Evolutionary conservation across 495 filamentous ascomycete species (phyloP).

Genomic region (Trypethelium eluteriae): DNA sequence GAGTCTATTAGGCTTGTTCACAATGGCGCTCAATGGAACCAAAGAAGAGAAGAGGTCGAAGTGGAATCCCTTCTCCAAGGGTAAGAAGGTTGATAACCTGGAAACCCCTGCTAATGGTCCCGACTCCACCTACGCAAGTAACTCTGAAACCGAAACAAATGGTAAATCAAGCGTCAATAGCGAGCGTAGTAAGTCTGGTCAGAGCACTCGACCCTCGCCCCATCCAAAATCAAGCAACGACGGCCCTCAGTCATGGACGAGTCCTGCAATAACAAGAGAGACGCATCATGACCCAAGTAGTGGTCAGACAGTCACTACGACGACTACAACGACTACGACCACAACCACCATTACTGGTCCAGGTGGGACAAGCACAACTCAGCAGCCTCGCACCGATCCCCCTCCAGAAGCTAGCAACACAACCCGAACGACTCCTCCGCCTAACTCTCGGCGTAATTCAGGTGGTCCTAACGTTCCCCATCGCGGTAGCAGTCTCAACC

Average conservation of each 20-base stretch:
- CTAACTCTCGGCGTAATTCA: not conserved
- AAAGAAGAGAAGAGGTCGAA: constrained; percentile 9
- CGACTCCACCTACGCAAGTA: constrained; percentile 8
- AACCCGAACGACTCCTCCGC: not conserved
- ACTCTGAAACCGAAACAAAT: constrained; percentile 3
- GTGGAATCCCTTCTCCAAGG: constrained; percentile 8
- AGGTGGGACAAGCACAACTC: not conserved
- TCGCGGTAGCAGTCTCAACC: constrained; percentile 7
- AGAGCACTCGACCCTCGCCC: not conserved
- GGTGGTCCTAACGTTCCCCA: not conserved
- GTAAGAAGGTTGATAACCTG: constrained; percentile 6
- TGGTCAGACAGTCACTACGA: not conserved
- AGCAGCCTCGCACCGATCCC: constrained; percentile 1
- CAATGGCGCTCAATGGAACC: constrained; percentile 1
- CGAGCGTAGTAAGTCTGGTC: constrained; percentile 4
- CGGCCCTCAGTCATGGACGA: constrained; percentile 6
- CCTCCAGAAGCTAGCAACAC: not conserved
- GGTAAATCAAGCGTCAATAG: constrained; percentile 8
- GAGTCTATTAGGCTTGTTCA: not conserved
- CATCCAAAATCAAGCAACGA: not conserved
- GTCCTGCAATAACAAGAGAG: not conserved
- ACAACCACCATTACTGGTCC: constrained; percentile 6
- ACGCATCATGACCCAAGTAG: constrained; percentile 3
- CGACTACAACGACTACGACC: not conserved
- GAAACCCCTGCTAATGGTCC: constrained; percentile 5